These are phyloP conservation scores for Beauveria australis DNA, from an alignment of 2,329 filamentous ascomycete species.

Conservation along the genomic window DNA sequence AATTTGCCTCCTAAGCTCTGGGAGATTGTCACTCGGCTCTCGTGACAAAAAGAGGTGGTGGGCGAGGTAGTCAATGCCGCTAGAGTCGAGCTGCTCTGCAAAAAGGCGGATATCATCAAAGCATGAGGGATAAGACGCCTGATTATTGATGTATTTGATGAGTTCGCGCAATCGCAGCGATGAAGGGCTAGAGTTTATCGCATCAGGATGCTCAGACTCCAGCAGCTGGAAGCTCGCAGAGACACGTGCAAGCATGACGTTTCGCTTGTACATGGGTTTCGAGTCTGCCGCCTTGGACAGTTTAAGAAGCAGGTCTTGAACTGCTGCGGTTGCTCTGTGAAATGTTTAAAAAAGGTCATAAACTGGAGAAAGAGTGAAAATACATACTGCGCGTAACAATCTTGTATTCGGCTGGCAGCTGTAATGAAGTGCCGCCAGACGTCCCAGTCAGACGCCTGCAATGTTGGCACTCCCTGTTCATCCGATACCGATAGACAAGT, in stretches of 20 bases:
- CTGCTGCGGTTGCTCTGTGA: slow-evolving; percentile 19
- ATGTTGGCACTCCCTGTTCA: slow-evolving; percentile 28
- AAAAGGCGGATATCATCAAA: slow-evolving; percentile 42
- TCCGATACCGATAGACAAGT: slow-evolving; percentile 33
- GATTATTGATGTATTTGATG: slow-evolving; percentile 27
- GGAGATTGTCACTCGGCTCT: slow-evolving; percentile 19
- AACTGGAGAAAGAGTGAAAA: too few relatives aligned
- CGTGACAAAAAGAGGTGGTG: slow-evolving; percentile 27
- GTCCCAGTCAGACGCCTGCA: slow-evolving; percentile 37
- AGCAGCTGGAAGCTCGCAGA: slow-evolving; percentile 28
- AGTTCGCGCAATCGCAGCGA: slow-evolving; percentile 28
- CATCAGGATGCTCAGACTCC: slow-evolving; percentile 21
- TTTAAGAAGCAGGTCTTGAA: slow-evolving; percentile 24
- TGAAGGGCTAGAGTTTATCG: slow-evolving; percentile 18
- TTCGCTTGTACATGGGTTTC: slow-evolving; percentile 32
- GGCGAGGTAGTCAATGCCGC: slow-evolving; percentile 33
- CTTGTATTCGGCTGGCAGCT: slow-evolving; percentile 27
- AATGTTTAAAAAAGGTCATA: slow-evolving; percentile 15
- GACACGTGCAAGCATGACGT: slow-evolving; percentile 30
- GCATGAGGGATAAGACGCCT: slow-evolving; percentile 29
- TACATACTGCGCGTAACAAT: slow-evolving; percentile 25
- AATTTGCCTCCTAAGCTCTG: slow-evolving; percentile 22
- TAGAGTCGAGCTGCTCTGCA: slow-evolving; percentile 31
- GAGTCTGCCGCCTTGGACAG: slow-evolving; percentile 21
- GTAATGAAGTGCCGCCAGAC: slow-evolving; percentile 32